These are phyloP conservation scores for Vinca minor DNA, from an alignment of 257 asterid species.

Conservation along the genomic window DNA sequence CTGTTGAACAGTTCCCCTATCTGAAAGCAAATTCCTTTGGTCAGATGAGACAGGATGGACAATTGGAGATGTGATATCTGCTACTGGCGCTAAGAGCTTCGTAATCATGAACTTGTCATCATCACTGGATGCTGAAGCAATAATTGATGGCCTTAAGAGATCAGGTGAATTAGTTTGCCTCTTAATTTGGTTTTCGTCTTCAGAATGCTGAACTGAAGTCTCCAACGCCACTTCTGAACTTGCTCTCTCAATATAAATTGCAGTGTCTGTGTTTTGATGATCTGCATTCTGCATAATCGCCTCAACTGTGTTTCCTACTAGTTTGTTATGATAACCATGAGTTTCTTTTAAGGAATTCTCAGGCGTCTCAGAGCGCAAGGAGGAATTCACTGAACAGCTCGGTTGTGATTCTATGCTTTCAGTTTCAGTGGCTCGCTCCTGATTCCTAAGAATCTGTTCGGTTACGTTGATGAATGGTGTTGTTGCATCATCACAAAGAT, in stretches of 20 bases:
- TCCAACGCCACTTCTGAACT: conserved; percentile 20
- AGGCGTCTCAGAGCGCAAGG: conserved; percentile 38
- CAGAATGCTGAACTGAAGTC: conserved; percentile 20
- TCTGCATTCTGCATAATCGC: conserved; percentile 23
- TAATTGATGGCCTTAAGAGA: conserved; percentile 14
- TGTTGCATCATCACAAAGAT: conserved; percentile 50
- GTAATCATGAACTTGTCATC: conserved; percentile 50
- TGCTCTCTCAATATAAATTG: conserved; percentile 29
- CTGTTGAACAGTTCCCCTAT: conserved; percentile 33
- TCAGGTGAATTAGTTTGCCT: conserved; percentile 18
- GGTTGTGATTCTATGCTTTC: conserved; percentile 41
- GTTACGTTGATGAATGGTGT: conserved; percentile 33
- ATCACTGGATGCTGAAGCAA: conserved; percentile 26
- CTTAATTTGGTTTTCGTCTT: conserved; percentile 24
- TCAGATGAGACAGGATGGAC: conserved; percentile 28
- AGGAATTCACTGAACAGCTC: conserved; percentile 45
- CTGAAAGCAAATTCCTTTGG: conserved; percentile 34
- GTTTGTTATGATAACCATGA: conserved; percentile 26
- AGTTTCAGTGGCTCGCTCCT: conserved; percentile 28
- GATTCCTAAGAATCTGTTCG: conserved; percentile 29
- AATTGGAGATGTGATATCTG: conserved; percentile 28
- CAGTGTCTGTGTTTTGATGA: conserved; percentile 30
- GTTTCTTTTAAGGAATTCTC: conserved; percentile 25
- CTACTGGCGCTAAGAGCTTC: conserved; percentile 24
- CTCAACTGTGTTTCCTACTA: conserved; percentile 22